Conservation (phyloP, 2,329 filamentous ascomycete genomes). For the Penicillium sp. region DNA sequence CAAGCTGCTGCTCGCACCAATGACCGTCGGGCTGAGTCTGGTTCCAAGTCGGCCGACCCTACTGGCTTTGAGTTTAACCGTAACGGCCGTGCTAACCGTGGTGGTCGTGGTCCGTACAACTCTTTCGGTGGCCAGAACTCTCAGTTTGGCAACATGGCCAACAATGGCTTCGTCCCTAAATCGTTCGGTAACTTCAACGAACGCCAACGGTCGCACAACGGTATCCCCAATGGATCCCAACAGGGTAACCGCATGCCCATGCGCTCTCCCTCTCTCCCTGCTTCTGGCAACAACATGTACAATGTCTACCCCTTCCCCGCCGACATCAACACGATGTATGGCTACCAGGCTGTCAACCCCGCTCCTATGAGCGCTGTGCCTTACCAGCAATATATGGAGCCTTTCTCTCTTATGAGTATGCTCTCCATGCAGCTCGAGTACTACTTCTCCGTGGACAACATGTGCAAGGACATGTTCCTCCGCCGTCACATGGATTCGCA, state of each 20-base stretch:
- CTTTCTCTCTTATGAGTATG: constrained; percentile 35
- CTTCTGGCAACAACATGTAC: constrained; percentile 55
- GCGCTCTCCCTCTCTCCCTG: constrained; percentile 66
- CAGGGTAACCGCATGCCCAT: constrained; percentile 56
- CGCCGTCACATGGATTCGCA: constrained; percentile 93
- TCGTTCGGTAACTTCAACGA: constrained; percentile 44
- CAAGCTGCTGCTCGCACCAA: constrained; percentile 38
- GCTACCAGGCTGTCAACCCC: constrained; percentile 59
- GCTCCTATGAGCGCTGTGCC: constrained; percentile 61
- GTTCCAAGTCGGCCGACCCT: constrained; percentile 43
- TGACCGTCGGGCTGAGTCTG: constrained; percentile 45
- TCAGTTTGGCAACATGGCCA: constrained; percentile 45
- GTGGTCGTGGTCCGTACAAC: constrained; percentile 43
- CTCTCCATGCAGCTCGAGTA: constrained; percentile 63
- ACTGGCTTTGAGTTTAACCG: constrained; percentile 40
- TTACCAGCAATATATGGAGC: constrained; percentile 62
- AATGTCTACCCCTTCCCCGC: constrained; percentile 46
- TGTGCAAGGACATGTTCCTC: constrained; percentile 89
- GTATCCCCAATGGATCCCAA: constrained; percentile 41
- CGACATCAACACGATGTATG: constrained; percentile 60
- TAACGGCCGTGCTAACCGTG: constrained; percentile 46
- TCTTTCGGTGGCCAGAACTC: constrained; percentile 41
- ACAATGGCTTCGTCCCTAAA: constrained; percentile 47
- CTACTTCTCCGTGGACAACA: constrained; percentile 95
- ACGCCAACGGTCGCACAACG: constrained; percentile 47